A percentile compares a stretch with the other conserved stretches of the same genome.
These are phyloP conservation scores for Beauveria sp. DNA, from an alignment of 2,329 filamentous ascomycete genomes.

Conservation along the genomic window DNA sequence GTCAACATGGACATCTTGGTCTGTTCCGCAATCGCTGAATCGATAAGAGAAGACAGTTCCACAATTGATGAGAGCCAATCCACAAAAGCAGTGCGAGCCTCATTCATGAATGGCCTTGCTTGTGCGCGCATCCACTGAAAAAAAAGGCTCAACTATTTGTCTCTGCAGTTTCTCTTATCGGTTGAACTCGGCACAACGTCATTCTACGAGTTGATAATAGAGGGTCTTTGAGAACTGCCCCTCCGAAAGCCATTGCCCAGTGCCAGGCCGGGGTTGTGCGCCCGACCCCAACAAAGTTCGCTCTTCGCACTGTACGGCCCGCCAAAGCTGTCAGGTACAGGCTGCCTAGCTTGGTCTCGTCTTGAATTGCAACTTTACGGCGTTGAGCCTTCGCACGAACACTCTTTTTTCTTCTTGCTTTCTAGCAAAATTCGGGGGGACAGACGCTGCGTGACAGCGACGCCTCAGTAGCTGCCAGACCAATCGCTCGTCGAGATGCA, in stretches of 20 bases:
- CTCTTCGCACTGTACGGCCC: constrained; percentile 1
- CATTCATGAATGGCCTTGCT: constrained; percentile 1
- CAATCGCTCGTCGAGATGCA: neutral
- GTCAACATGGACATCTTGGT: neutral
- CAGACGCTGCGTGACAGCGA: neutral
- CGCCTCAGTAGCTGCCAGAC: neutral
- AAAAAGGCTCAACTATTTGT: neutral
- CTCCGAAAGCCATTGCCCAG: neutral
- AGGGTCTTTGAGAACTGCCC: neutral
- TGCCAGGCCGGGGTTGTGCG: neutral
- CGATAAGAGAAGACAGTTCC: neutral
- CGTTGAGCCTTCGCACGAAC: neutral
- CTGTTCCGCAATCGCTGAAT: neutral
- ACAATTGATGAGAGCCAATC: constrained; percentile 8
- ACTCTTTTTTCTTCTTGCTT: neutral
- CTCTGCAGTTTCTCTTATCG: neutral
- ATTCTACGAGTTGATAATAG: neutral
- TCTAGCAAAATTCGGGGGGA: neutral
- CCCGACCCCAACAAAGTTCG: neutral
- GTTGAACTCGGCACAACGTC: neutral
- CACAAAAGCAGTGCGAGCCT: neutral
- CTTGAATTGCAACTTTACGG: neutral
- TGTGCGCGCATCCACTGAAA: neutral
- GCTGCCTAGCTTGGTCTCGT: neutral
- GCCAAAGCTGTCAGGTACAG: neutral